Conservation (phyloP, 495 filamentous ascomycete species). For the Penicillium cosmopolitanum region DNA sequence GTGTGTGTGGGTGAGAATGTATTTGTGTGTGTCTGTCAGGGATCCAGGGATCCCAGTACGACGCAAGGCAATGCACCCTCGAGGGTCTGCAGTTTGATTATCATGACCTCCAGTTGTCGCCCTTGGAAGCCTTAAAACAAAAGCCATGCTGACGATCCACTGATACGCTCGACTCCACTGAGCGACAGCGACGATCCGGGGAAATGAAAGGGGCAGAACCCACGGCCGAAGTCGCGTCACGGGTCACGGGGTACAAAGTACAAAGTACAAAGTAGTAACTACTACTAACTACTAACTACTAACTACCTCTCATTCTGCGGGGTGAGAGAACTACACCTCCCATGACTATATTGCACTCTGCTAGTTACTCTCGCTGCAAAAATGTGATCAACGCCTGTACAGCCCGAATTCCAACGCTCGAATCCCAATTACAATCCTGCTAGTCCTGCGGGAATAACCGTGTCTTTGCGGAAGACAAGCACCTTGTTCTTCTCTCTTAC, state of each 20-base stretch:
- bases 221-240: not conserved
- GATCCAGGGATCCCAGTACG: not conserved
- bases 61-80: not conserved
- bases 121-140: not conserved
- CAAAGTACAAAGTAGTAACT: too few species aligned
- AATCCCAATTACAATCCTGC: conserved; percentile 15
- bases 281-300: too few species aligned
- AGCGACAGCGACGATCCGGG: conserved; percentile 9
- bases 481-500: not conserved
- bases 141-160: not conserved
- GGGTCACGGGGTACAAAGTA: too few species aligned
- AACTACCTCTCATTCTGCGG: too few species aligned
- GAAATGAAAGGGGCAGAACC: not conserved
- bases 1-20: not conserved
- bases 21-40: not conserved
- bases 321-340: too few species aligned
- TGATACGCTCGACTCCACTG: not conserved
- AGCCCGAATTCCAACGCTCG: conserved; percentile 18
- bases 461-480: not conserved
- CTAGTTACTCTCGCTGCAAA: not conserved
- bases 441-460: conserved; percentile 10
- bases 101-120: not conserved
- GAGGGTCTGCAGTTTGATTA: conserved; percentile 1
- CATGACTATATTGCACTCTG: too few species aligned
- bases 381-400: not conserved